Conservation (phyloP, 768 basidiomycete genomes). For the Lyophyllum semitale region DNA sequence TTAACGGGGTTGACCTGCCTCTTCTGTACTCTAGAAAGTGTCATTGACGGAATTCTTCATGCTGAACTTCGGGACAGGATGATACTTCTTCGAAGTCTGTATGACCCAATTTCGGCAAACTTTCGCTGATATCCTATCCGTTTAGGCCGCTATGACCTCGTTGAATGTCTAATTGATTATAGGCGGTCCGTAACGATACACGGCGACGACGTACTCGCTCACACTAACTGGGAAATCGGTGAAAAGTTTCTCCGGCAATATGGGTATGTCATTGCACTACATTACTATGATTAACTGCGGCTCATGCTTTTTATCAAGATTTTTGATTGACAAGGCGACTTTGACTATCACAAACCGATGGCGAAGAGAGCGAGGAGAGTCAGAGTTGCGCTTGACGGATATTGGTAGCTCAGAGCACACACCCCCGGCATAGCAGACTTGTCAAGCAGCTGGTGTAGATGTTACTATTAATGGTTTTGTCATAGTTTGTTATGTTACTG, state of each 20-base stretch:
- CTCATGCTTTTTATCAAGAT: slow-evolving; percentile 46
- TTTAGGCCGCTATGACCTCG: slow-evolving; percentile 75
- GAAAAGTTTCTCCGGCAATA: slow-evolving; percentile 85
- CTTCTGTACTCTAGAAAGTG: slow-evolving; percentile 58
- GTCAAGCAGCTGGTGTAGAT: background rate
- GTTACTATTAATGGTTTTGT: background rate
- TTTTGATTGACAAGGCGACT: slow-evolving; percentile 74
- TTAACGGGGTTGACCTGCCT: too few species aligned
- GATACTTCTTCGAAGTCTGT: slow-evolving; percentile 81
- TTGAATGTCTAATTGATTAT: slow-evolving; percentile 79
- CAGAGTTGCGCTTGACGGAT: slow-evolving; percentile 62
- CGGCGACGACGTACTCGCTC: slow-evolving; percentile 89
- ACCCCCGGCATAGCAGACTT: slow-evolving; percentile 18
- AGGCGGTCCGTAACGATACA: slow-evolving; percentile 72
- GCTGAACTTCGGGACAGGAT: slow-evolving; percentile 89
- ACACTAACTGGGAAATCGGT: slow-evolving; percentile 86
- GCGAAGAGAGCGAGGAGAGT: slow-evolving; percentile 81
- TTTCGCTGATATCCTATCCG: slow-evolving; percentile 2
- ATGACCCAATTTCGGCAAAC: background rate
- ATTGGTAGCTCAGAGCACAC: slow-evolving; percentile 40
- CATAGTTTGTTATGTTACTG: slow-evolving; percentile 9
- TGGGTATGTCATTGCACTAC: slow-evolving; percentile 48
- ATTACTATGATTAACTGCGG: background rate
- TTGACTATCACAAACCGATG: slow-evolving; percentile 81
- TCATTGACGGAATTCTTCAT: slow-evolving; percentile 89